These are phyloP conservation scores for Corallochytrium limacisporum DNA, from an alignment of 78 protist species.

Conservation along the genomic window DNA sequence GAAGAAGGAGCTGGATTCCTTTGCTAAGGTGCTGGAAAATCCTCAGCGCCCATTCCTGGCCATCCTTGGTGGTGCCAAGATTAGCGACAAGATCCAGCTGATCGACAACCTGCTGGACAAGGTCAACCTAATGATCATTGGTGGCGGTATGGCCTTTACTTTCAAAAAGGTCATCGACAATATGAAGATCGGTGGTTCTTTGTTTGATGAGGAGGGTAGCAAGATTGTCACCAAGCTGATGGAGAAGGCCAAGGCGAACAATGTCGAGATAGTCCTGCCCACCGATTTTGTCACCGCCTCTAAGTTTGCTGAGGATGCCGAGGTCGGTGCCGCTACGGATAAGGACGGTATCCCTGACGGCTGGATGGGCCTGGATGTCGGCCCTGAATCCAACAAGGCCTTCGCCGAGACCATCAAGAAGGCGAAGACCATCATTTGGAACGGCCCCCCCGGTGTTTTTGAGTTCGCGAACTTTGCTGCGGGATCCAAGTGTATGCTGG, in stretches of 20 bases:
- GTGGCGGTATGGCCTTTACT: constrained; percentile 98
- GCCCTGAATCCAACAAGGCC: constrained; percentile 65
- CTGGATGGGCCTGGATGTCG: constrained; percentile 95
- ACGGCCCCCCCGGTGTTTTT: constrained; percentile 98
- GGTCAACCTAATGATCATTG: constrained; percentile 88
- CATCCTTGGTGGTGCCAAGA: constrained; percentile 96
- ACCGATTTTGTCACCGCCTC: constrained; percentile 74
- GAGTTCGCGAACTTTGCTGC: constrained; percentile 72
- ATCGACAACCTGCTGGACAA: constrained; percentile 81
- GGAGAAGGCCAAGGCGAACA: constrained; percentile 60
- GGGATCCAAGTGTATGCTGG: constrained; percentile 71
- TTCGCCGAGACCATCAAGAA: constrained; percentile 29
- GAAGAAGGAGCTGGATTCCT: constrained; percentile 86
- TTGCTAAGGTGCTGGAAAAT: constrained; percentile 70
- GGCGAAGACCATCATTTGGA: constrained; percentile 71
- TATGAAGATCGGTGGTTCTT: constrained; percentile 34
- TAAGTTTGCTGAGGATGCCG: constrained; percentile 22
- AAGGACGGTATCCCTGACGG: constrained; percentile 80
- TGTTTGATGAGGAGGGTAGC: constrained; percentile 74
- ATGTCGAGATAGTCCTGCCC: constrained; percentile 61
- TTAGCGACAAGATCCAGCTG: constrained; percentile 91
- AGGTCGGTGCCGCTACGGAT: neutral
- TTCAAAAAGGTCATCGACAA: constrained; percentile 72
- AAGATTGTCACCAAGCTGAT: constrained; percentile 54
- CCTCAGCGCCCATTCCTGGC: constrained; percentile 91